A percentile compares a stretch with the other conserved stretches of the same genome.
Evolutionary conservation across 1,139 yeast species (phyloP).

Genomic region (Protomyces inouyei): DNA sequence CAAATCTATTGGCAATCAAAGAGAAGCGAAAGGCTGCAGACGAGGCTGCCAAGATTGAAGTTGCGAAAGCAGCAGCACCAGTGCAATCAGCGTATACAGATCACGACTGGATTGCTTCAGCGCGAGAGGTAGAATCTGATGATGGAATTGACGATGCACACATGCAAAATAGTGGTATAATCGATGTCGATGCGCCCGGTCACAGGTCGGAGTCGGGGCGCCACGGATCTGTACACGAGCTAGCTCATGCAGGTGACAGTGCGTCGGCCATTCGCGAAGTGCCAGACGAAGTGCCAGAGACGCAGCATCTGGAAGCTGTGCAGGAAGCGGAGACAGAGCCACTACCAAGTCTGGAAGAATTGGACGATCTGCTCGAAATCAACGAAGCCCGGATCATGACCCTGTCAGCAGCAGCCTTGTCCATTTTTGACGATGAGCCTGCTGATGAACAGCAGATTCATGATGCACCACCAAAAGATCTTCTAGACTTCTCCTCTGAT

Average conservation of each 20-base stretch:
- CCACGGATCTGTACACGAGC: constrained; percentile 13
- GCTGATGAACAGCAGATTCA: constrained; percentile 28
- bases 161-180: background rate
- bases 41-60: background rate
- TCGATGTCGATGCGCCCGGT: background rate
- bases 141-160: background rate
- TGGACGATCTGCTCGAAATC: constrained; percentile 1
- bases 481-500: constrained; percentile 43
- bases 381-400: constrained; percentile 10
- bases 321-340: background rate
- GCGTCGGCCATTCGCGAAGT: background rate
- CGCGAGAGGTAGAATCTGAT: constrained; percentile 5
- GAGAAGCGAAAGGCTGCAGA: background rate
- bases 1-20: background rate
- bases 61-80: background rate
- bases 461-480: constrained; percentile 11
- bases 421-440: constrained; percentile 36
- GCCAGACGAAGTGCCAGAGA: background rate
- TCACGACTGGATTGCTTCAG: constrained; percentile 21
- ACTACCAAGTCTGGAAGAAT: background rate
- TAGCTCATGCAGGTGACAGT: background rate
- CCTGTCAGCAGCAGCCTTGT: constrained; percentile 32
- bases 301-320: background rate
- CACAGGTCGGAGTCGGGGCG: background rate
- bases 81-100: background rate